Conservation (phyloP, 1,284 basidiomycete genomes). For the Cryptococcus sp. region DNA sequence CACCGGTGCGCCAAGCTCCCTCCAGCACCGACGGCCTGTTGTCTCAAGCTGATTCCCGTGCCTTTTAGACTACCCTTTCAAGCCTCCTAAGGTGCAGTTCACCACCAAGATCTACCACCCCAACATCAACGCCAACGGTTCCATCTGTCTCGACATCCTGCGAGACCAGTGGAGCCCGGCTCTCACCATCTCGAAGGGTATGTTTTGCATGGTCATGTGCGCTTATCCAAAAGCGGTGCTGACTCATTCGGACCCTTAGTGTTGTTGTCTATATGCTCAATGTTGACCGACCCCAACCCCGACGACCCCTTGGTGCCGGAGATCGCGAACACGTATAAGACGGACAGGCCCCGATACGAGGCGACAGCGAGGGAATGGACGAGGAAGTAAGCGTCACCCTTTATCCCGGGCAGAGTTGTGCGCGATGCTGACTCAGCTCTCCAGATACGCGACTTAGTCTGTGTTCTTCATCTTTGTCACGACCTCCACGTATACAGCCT, state of each 20-base stretch:
- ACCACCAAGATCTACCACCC: constrained; percentile 75
- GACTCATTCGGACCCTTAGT: constrained; percentile 55
- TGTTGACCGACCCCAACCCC: constrained; percentile 95
- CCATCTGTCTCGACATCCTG: constrained; percentile 96
- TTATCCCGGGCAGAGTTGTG: neutral
- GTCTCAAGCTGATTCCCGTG: neutral
- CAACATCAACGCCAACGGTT: constrained; percentile 69
- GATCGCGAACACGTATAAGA: constrained; percentile 79
- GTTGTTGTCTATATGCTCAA: constrained; percentile 89
- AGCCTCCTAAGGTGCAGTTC: constrained; percentile 99
- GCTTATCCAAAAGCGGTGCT: neutral
- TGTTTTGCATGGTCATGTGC: constrained; percentile 23
- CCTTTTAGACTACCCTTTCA: constrained; percentile 86
- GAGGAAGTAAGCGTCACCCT: constrained; percentile 66
- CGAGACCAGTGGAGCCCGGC: constrained; percentile 98
- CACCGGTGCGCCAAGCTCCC: constrained; percentile 28
- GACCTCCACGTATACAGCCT: constrained; percentile 14
- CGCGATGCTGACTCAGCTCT: neutral
- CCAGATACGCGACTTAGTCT: constrained; percentile 18
- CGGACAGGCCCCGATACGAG: constrained; percentile 87
- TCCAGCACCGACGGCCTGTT: neutral
- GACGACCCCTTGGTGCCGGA: constrained; percentile 74
- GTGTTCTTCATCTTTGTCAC: constrained; percentile 9
- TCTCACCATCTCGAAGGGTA: constrained; percentile 96
- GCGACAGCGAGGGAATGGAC: constrained; percentile 96